Conservation (phyloP, 1,139 yeast genomes). For the Scheffersomyces titani region DNA sequence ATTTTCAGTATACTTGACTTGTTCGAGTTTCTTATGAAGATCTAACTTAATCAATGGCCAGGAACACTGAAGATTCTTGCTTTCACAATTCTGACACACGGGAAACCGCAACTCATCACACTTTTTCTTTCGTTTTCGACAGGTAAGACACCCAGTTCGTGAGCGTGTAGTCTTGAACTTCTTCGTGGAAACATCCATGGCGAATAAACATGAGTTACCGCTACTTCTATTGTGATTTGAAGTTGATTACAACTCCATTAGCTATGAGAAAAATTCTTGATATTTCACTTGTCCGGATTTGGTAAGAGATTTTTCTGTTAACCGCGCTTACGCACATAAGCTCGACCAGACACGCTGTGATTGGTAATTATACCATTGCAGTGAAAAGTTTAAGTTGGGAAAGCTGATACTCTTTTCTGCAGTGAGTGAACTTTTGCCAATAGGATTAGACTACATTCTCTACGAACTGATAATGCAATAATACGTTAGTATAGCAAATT, state of each 20-base stretch:
- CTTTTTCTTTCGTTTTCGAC: slow-evolving; percentile 41
- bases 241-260: background rate
- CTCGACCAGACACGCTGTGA: background rate
- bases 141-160: slow-evolving; percentile 42
- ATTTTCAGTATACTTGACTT: slow-evolving; percentile 28
- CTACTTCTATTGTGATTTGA: background rate
- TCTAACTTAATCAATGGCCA: slow-evolving; percentile 37
- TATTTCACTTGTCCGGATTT: slow-evolving; percentile 26
- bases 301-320: slow-evolving; percentile 23
- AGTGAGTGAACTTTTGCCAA: background rate
- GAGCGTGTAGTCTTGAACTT: slow-evolving; percentile 22
- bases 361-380: background rate
- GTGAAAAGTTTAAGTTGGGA: background rate
- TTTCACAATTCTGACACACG: slow-evolving; percentile 30
- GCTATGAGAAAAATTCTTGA: background rate
- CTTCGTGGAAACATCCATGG: slow-evolving; percentile 4
- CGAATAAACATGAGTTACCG: background rate
- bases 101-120: slow-evolving; percentile 44
- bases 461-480: no score
- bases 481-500: no score
- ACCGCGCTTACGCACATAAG: slow-evolving; percentile 26
- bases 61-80: slow-evolving; percentile 25
- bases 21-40: slow-evolving; percentile 22
- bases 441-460: no score
- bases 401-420: no score